A percentile compares a stretch with the other conserved stretches of the same genome.
Evolutionary conservation across 2,329 filamentous ascomycete species (phyloP).

Genomic region (Stachybotrys chartarum): DNA sequence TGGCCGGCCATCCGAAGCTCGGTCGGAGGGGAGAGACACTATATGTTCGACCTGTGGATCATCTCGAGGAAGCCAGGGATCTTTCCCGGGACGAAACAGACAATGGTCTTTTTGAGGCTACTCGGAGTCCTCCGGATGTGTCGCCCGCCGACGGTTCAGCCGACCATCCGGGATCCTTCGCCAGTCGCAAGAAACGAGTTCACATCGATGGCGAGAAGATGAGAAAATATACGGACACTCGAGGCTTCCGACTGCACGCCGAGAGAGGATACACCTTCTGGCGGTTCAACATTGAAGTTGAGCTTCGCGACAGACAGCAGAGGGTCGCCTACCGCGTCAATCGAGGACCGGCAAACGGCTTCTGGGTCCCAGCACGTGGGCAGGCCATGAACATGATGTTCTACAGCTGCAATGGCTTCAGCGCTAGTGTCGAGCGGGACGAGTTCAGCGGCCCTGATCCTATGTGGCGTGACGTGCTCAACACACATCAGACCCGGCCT

Average conservation of each 20-base stretch:
- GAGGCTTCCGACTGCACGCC: slow-evolving; percentile 72
- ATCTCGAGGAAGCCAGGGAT: slow-evolving; percentile 71
- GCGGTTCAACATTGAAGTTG: slow-evolving; percentile 92
- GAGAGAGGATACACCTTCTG: slow-evolving; percentile 92
- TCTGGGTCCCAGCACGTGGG: slow-evolving; percentile 84
- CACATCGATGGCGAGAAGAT: slow-evolving; percentile 70
- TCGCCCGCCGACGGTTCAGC: slow-evolving; percentile 29
- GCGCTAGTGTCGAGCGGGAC: slow-evolving; percentile 67
- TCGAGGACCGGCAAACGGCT: slow-evolving; percentile 75
- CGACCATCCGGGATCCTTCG: slow-evolving; percentile 46
- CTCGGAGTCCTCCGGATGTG: slow-evolving; percentile 44
- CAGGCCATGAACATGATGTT: slow-evolving; percentile 99
- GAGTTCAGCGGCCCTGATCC: slow-evolving; percentile 88
- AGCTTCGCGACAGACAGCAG: slow-evolving; percentile 69
- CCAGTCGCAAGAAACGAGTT: slow-evolving; percentile 44
- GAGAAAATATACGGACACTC: slow-evolving; percentile 75
- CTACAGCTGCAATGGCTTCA: slow-evolving; percentile 96
- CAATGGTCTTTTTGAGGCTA: slow-evolving; percentile 72
- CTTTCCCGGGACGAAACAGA: slow-evolving; percentile 75
- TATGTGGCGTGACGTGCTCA: slow-evolving; percentile 92
- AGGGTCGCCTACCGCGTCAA: slow-evolving; percentile 96
- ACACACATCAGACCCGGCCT: slow-evolving; percentile 80
- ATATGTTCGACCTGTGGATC: slow-evolving; percentile 84
- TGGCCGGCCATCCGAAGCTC: slow-evolving; percentile 80
- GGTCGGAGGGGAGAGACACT: slow-evolving; percentile 79